A percentile compares a stretch with the other conserved stretches of the same genome.
These are phyloP conservation scores for Trypanosoma vivax DNA, from an alignment of 208 protist genomes.

Conservation along the genomic window DNA sequence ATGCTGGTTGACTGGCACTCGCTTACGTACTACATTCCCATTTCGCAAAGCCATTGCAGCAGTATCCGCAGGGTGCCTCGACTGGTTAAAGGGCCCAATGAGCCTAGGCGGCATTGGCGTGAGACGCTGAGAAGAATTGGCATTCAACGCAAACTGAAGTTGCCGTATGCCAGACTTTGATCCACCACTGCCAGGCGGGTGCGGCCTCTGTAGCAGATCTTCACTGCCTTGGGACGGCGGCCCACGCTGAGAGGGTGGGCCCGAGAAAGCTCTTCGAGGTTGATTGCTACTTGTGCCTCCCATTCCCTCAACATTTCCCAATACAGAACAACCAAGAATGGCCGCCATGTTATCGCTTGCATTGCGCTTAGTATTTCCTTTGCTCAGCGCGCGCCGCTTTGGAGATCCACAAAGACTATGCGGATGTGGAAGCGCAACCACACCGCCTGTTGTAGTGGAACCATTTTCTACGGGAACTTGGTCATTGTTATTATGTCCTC, in stretches of 20 bases:
- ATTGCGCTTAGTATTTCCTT: slow-evolving; percentile 2
- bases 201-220: neutral
- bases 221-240: neutral
- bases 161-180: slow-evolving; percentile 2
- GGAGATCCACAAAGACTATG: neutral
- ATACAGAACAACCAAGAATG: neutral
- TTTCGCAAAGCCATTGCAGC: neutral
- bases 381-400: neutral
- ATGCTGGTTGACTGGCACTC: too few species aligned
- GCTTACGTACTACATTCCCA: neutral
- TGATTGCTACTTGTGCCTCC: neutral
- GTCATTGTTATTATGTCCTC: neutral
- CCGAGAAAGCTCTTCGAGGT: slow-evolving; percentile 15
- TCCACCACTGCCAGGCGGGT: slow-evolving; percentile 14
- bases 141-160: slow-evolving; percentile 13
- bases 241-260: slow-evolving; percentile 12
- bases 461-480: neutral
- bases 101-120: slow-evolving; percentile 4
- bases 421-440: neutral
- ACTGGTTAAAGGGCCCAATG: neutral
- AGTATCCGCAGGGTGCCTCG: neutral
- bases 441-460: neutral
- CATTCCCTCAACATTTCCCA: neutral
- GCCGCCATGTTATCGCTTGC: slow-evolving; percentile 18
- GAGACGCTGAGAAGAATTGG: slow-evolving; percentile 3